Conservation (phyloP, 1,284 basidiomycete species). For the Puccinia coronata region DNA sequence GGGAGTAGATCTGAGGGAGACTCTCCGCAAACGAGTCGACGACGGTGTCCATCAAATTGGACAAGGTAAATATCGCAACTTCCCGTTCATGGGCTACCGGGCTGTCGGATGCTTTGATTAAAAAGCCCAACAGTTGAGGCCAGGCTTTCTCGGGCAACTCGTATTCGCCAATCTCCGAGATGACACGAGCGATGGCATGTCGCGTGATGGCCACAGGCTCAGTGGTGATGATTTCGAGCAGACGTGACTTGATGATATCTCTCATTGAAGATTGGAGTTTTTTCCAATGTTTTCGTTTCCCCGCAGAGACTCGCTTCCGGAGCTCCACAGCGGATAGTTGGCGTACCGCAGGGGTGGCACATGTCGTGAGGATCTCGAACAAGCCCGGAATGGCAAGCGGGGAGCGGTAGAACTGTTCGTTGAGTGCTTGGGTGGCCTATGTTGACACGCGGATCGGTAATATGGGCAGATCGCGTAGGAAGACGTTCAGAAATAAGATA, state of each 20-base stretch:
- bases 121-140: conserved; percentile 84
- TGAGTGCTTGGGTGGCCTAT: conserved; percentile 91
- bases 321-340: conserved; percentile 98
- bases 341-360: conserved; percentile 72
- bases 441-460: neutral
- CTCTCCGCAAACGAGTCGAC: conserved; percentile 82
- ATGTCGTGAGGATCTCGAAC: conserved; percentile 81
- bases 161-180: conserved; percentile 87
- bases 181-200: conserved; percentile 78
- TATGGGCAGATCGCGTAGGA: neutral
- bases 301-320: conserved; percentile 82
- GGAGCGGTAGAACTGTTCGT: conserved; percentile 87
- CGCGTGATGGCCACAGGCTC: conserved; percentile 80
- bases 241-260: conserved; percentile 78
- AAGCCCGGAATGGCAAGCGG: conserved; percentile 87
- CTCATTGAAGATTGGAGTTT: conserved; percentile 72
- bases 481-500: conserved; percentile 42
- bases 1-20: conserved; percentile 74
- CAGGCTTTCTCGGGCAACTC: conserved; percentile 82
- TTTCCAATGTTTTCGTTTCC: conserved; percentile 81
- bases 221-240: conserved; percentile 75
- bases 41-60: conserved; percentile 86
- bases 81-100: conserved; percentile 75
- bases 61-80: conserved; percentile 87
- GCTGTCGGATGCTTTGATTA: conserved; percentile 77